Conservation (phyloP, 202 grass and related monocot species). For the Panicum virgatum region DNA sequence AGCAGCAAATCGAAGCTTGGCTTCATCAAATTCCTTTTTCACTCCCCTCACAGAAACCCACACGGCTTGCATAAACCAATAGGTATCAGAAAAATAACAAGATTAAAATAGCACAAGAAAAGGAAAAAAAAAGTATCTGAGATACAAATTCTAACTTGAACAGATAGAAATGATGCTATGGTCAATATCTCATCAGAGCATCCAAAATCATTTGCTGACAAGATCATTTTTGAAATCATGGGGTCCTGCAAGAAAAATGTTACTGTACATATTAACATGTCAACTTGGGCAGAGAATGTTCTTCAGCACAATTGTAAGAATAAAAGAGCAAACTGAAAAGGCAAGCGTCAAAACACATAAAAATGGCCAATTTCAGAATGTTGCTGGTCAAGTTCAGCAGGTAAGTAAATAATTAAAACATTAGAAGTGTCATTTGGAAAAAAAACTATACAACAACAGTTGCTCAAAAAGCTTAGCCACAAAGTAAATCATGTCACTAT, state of each 20-base stretch:
- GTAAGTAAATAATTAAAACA: not conserved
- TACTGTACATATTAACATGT: constrained; percentile 21
- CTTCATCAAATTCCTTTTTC: constrained; percentile 93
- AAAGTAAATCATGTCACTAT: constrained; percentile 4
- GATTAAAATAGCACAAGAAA: constrained; percentile 34
- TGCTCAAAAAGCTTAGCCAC: not conserved
- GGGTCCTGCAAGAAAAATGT: constrained; percentile 66
- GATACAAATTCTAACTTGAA: constrained; percentile 61
- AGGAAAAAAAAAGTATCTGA: constrained; percentile 15
- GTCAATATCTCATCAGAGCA: constrained; percentile 98
- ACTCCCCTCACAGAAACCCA: constrained; percentile 84
- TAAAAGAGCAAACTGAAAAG: not conserved
- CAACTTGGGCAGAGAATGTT: constrained; percentile 3
- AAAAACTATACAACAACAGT: not conserved
- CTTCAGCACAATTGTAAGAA: not conserved
- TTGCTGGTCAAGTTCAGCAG: constrained; percentile 1
- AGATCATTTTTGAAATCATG: constrained; percentile 96
- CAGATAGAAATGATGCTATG: constrained; percentile 87
- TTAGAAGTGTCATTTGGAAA: not conserved
- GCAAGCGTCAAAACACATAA: constrained; percentile 8
- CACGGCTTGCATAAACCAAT: constrained; percentile 64
- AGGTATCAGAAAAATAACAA: constrained; percentile 22
- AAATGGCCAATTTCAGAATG: not conserved
- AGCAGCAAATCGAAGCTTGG: constrained; percentile 93
- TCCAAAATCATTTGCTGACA: constrained; percentile 78